Conservation (phyloP, 2,329 filamentous ascomycete species). For the Scortechinia acanthostroma region DNA sequence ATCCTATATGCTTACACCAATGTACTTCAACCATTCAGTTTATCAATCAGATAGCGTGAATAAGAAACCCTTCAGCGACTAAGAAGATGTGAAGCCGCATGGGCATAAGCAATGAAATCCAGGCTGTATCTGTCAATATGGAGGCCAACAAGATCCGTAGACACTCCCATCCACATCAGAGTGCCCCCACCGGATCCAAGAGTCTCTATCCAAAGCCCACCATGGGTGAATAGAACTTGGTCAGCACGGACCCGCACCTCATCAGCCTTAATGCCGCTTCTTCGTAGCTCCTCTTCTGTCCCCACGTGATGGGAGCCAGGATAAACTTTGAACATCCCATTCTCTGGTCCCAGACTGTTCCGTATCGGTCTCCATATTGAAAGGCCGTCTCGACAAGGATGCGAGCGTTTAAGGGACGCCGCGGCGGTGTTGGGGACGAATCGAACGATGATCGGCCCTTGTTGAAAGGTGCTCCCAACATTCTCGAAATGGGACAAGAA, state of each 20-base stretch:
- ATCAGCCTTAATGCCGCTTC: background rate
- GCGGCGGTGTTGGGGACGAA: background rate
- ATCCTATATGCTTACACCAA: too few relatives aligned
- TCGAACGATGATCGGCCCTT: background rate
- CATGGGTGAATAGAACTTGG: background rate
- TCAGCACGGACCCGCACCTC: background rate
- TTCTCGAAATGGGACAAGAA: too few relatives aligned
- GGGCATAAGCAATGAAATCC: background rate
- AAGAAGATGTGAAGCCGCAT: too few relatives aligned
- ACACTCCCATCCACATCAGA: conserved; percentile 1
- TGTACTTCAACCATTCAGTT: too few relatives aligned
- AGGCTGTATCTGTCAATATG: conserved; percentile 1
- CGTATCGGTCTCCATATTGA: background rate
- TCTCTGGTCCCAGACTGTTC: background rate
- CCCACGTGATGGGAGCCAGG: background rate
- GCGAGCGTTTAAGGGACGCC: background rate
- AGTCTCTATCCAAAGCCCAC: background rate
- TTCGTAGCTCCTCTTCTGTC: background rate
- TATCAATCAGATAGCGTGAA: too few relatives aligned
- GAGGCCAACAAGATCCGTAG: background rate
- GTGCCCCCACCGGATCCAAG: background rate
- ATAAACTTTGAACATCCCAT: background rate
- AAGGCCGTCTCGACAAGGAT: background rate
- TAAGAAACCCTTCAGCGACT: too few relatives aligned
- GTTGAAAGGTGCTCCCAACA: too few relatives aligned